Evolutionary conservation across 148 eudicot genomes (phyloP).

Genomic region (Linanthus parryae): DNA sequence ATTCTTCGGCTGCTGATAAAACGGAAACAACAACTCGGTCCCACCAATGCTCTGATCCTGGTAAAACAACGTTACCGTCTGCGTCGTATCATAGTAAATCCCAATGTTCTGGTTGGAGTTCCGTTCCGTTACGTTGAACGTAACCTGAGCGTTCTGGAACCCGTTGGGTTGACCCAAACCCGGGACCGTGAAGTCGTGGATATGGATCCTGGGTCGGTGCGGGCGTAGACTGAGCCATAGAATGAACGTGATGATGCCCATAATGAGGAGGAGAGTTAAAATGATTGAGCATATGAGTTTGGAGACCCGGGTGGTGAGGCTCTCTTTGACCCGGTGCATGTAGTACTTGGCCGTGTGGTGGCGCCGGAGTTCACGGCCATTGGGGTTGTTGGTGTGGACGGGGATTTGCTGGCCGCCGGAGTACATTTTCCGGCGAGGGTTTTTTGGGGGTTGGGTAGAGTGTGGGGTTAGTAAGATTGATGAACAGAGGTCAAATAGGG

Average conservation of each 20-base stretch:
- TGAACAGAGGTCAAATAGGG: too few species aligned
- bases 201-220: conserved; percentile 61
- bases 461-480: too few species aligned
- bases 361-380: conserved; percentile 14
- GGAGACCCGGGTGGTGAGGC: conserved; percentile 58
- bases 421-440: too few species aligned
- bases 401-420: conserved; percentile 12
- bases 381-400: conserved; percentile 2
- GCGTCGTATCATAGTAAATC: conserved; percentile 51
- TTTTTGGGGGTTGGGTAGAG: too few species aligned
- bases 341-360: conserved; percentile 55
- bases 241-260: conserved; percentile 62
- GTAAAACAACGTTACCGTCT: conserved; percentile 34
- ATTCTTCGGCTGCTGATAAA: conserved; percentile 60
- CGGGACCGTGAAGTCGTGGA: conserved; percentile 50
- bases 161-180: conserved; percentile 41
- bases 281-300: conserved; percentile 62
- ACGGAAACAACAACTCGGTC: conserved; percentile 29
- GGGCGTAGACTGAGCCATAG: conserved; percentile 78
- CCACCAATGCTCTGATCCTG: conserved; percentile 42
- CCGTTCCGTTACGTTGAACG: conserved; percentile 54
- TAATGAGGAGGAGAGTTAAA: conserved; percentile 39
- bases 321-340: conserved; percentile 62
- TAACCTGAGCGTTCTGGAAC: conserved; percentile 31
- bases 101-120: conserved; percentile 65